phyloP scores from a whole-genome alignment of 2,329 filamentous ascomycete genomes.

The Ceratocystis smalleyi region DNA sequence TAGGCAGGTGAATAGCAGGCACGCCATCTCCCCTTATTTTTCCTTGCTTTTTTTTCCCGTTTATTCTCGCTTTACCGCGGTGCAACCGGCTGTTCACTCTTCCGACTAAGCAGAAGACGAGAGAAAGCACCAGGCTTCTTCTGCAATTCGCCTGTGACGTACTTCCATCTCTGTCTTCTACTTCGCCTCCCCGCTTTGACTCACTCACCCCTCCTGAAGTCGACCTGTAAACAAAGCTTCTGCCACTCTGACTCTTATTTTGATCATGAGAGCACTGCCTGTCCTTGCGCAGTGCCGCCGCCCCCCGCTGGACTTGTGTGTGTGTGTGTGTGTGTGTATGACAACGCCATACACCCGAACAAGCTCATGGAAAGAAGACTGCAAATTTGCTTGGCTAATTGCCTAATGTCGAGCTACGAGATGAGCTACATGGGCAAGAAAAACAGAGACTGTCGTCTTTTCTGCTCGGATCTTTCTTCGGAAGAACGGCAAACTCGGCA shows the following conservation, averaged over 20 bases:
- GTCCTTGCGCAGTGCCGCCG: background rate
- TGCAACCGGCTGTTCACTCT: background rate
- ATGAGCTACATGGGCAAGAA: background rate
- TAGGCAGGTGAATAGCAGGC: background rate
- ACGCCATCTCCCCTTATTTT: background rate
- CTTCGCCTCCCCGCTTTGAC: conserved; percentile 3
- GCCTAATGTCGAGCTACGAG: too few species aligned
- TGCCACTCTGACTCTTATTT: background rate
- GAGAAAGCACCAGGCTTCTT: background rate
- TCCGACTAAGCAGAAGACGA: background rate
- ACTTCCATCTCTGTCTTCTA: background rate
- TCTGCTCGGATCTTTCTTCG: background rate
- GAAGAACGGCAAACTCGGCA: background rate
- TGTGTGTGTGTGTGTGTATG: background rate
- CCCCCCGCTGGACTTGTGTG: background rate
- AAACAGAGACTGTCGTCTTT: background rate
- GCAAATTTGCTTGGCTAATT: background rate
- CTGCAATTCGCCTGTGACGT: background rate
- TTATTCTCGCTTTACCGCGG: background rate
- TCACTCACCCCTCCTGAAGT: background rate
- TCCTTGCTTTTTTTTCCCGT: background rate
- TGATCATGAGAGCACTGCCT: background rate
- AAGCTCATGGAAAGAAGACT: too few species aligned
- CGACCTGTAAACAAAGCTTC: background rate
- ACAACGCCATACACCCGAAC: background rate